Evolutionary conservation across 225 moss, liverwort and hornwort species (phyloP).

Genomic region (Polytrichum formosum): DNA sequence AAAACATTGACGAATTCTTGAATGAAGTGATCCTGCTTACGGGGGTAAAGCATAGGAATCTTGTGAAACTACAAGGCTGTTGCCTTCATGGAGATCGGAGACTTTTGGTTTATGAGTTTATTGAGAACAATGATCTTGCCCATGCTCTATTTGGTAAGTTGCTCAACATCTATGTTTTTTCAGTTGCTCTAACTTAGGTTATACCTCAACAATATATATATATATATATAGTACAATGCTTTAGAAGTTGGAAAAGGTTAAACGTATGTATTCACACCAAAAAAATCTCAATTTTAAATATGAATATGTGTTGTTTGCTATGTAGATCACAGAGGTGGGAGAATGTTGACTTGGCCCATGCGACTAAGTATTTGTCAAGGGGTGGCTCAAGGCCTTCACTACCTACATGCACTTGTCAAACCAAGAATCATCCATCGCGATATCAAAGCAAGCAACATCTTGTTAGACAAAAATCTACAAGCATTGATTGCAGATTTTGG

Average conservation of each 20-base stretch:
- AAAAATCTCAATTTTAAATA: too few species aligned
- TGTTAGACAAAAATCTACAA: neutral
- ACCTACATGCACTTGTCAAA: slow-evolving; percentile 15
- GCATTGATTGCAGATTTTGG: slow-evolving; percentile 36
- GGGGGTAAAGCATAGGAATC: slow-evolving; percentile 59
- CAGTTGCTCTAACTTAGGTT: neutral
- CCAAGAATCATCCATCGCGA: slow-evolving; percentile 17
- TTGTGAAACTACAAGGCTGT: slow-evolving; percentile 63
- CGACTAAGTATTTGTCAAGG: slow-evolving; percentile 15
- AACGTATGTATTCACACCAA: too few species aligned
- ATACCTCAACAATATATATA: neutral
- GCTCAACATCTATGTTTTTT: neutral
- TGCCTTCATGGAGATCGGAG: slow-evolving; percentile 50
- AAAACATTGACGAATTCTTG: slow-evolving; percentile 44
- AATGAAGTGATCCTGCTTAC: slow-evolving; percentile 60
- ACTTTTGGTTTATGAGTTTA: slow-evolving; percentile 54
- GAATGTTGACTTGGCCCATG: slow-evolving; percentile 9
- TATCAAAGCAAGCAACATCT: neutral
- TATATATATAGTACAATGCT: neutral
- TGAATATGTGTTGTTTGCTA: neutral
- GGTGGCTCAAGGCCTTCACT: slow-evolving; percentile 18
- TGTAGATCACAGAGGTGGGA: neutral
- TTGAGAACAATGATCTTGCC: slow-evolving; percentile 45
- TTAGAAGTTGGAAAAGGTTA: too few species aligned
- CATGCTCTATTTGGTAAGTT: slow-evolving; percentile 40